phyloP scores from a whole-genome alignment of 2,329 filamentous ascomycete genomes.

The Drechslerella coelobrocha region DNA sequence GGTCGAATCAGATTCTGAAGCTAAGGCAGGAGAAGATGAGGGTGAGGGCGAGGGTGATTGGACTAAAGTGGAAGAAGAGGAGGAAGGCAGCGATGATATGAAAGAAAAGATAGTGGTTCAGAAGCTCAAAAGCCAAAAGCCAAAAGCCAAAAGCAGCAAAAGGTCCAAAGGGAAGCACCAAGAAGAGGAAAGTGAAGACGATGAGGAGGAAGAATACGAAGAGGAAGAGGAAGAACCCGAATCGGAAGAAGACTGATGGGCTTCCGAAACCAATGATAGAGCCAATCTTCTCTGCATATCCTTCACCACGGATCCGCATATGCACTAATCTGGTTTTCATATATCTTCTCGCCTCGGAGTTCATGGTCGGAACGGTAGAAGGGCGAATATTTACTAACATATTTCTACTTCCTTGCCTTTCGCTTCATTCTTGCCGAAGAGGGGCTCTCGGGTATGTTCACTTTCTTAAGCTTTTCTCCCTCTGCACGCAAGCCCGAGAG shows the following conservation, averaged over 20 bases:
- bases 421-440: background rate
- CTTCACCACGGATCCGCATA: background rate
- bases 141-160: background rate
- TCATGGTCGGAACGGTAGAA: background rate
- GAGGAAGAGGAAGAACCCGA: conserved; percentile 10
- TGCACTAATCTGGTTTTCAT: background rate
- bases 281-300: background rate
- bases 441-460: background rate
- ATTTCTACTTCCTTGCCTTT: background rate
- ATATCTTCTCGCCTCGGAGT: background rate
- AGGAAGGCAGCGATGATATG: background rate
- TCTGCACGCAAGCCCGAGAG: conserved; percentile 2
- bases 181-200: conserved; percentile 29
- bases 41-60: conserved; percentile 23
- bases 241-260: conserved; percentile 52
- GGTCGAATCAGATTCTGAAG: conserved; percentile 31
- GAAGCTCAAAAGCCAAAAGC: background rate
- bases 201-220: conserved; percentile 7
- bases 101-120: background rate
- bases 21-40: conserved; percentile 34
- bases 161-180: conserved; percentile 24
- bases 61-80: conserved; percentile 3
- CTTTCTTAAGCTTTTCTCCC: conserved; percentile 5
- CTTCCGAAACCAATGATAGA: background rate
- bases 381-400: background rate